Conservation (phyloP, 306 rosid genomes). For the Vigna trinervia region DNA sequence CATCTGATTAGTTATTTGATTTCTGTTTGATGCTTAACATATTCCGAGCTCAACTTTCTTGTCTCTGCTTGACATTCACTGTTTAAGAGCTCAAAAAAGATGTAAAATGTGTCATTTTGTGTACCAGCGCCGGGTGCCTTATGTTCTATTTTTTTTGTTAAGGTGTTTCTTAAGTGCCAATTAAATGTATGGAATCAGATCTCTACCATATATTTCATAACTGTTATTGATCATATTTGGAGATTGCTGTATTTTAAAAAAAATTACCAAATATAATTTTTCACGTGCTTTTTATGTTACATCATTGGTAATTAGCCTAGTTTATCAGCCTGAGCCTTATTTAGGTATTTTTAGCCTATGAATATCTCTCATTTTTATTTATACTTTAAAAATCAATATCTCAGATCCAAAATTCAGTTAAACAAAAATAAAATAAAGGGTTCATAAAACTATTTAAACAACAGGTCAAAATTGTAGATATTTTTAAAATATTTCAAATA, state of each 20-base stretch:
- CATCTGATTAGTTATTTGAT: not conserved
- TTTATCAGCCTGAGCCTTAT: not conserved
- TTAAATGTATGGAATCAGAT: not conserved
- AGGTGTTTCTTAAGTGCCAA: not conserved
- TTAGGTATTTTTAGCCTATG: not conserved
- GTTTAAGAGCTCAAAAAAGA: not conserved
- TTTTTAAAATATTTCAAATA: too few relatives aligned
- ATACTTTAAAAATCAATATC: too few relatives aligned
- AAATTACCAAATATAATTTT: not conserved
- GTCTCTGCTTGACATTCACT: not conserved
- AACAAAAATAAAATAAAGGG: too few relatives aligned
- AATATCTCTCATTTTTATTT: too few relatives aligned
- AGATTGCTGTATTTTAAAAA: not conserved
- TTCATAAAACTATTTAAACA: too few relatives aligned
- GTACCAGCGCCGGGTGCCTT: not conserved
- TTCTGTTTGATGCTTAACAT: not conserved
- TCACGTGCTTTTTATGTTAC: slow-evolving; percentile 3
- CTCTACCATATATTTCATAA: not conserved
- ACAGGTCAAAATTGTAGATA: too few relatives aligned
- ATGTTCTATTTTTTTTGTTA: not conserved
- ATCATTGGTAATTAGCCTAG: not conserved
- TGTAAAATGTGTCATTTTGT: not conserved
- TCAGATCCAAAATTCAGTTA: too few relatives aligned
- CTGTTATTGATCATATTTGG: not conserved
- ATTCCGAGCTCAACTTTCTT: not conserved